These are phyloP conservation scores for Teratosphaeria epicoccoides DNA, from an alignment of 2,329 filamentous ascomycete genomes.

Conservation along the genomic window DNA sequence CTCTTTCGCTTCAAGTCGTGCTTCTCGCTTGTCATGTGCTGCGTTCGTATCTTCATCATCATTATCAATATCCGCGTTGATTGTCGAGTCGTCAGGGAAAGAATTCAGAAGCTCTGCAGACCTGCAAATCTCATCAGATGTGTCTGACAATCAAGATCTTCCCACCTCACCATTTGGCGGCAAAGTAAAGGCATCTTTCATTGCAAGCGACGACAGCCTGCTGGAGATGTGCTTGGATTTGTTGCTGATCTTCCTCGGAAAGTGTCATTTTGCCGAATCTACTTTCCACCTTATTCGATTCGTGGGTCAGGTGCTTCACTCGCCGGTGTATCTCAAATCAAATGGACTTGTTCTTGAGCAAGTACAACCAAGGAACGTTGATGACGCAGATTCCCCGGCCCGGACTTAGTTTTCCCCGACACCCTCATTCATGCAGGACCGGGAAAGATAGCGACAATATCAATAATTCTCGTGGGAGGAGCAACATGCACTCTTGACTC, in stretches of 20 bases:
- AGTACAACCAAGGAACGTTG: too few species aligned
- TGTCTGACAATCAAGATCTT: not conserved
- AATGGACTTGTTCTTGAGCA: too few species aligned
- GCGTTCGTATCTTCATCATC: constrained; percentile 7
- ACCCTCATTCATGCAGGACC: too few species aligned
- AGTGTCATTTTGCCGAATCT: constrained; percentile 26
- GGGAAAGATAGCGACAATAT: too few species aligned
- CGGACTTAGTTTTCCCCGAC: too few species aligned
- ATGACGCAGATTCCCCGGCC: too few species aligned
- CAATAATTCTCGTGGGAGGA: too few species aligned
- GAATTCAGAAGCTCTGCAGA: constrained; percentile 87
- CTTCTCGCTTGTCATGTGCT: constrained; percentile 56
- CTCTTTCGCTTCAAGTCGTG: constrained; percentile 65
- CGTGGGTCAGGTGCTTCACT: too few species aligned
- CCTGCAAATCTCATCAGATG: constrained; percentile 43
- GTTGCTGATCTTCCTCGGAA: constrained; percentile 36
- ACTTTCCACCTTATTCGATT: too few species aligned
- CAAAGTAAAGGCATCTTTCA: constrained; percentile 89
- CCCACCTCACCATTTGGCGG: constrained; percentile 71
- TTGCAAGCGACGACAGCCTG: constrained; percentile 84
- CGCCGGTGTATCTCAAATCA: too few species aligned
- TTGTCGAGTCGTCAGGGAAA: constrained; percentile 46
- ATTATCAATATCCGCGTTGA: constrained; percentile 30
- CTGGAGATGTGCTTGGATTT: constrained; percentile 65
- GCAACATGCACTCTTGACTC: not conserved